Base-by-base conservation (phyloP, 768 basidiomycete genomes). In the Termitomyces sp. region DNA sequence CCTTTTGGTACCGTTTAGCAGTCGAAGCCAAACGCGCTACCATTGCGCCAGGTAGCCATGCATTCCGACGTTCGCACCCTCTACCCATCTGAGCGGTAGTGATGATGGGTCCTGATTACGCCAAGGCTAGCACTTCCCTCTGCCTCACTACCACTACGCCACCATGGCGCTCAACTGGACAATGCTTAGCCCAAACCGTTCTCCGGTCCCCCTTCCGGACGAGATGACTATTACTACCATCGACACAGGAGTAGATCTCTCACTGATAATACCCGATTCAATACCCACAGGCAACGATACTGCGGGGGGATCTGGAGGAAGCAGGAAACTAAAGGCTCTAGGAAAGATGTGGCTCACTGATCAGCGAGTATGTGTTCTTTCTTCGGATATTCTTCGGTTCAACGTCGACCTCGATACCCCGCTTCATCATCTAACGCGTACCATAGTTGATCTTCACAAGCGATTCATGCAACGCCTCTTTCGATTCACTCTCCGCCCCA, bases 21-120 rank as follows among this genome's bases (percentile, higher is more conserved):
- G 81, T 89, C 88, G 89, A 91, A 91, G 88, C 88, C 88, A 90
- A 89, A 91, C 88, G 89, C 89, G 89, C 89, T 91, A 89, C 89
- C 89, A 90, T 91, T 90, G 89, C 87, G 89, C 88, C 77, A 90
- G 86, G 87, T 83, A 86, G 83, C 84, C 86, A 73, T 76, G 16
- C 7, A 2, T 4, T 27, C 27, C 2, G 4, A 2, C 4, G 4
- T 27, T 27, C 27, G 27, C 27, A 27, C 27, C 27, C 27, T 27
- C 27, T 27, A 27, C 4, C 1, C 27, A 27, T 27, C 4, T 3
- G 4, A 1, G 27, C 9, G 16, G 46, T 27, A 11, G 27, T 30
- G 16, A 47, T 16, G 22, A 27, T 27, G 9, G 42, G 42, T 22
- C 13, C 8, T 54, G 53, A 54, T 37, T 39, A 20, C 53, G 30